Evolutionary conservation across 2,329 filamentous ascomycete genomes (phyloP).

Genomic region (Trichoderma brevicompactum): DNA sequence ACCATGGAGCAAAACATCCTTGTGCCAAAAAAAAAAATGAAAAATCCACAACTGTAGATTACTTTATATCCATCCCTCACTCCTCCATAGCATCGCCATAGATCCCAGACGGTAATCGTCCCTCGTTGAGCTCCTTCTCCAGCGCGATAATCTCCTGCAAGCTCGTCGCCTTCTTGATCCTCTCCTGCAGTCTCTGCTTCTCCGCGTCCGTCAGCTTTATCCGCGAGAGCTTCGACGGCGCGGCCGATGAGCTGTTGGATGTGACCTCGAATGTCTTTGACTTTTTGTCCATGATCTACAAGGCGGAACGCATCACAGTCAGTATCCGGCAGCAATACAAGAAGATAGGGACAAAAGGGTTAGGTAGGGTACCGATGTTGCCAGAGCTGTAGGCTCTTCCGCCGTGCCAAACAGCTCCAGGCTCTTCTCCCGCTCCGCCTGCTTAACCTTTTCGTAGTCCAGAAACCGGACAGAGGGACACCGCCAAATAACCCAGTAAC

Average conservation of each 20-base stretch:
- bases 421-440: conserved; percentile 77
- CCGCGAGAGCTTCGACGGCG: conserved; percentile 68
- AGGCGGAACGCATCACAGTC: not conserved
- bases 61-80: conserved; percentile 37
- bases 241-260: conserved; percentile 48
- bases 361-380: conserved; percentile 61
- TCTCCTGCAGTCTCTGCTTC: conserved; percentile 79
- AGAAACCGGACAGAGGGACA: conserved; percentile 85
- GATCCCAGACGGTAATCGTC: conserved; percentile 73
- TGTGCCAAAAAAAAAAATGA: no score
- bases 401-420: conserved; percentile 80
- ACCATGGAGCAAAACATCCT: not conserved
- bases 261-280: conserved; percentile 70
- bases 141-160: conserved; percentile 86
- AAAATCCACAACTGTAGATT: not conserved
- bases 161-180: conserved; percentile 87
- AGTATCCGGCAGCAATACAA: not conserved
- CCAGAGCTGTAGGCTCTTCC: conserved; percentile 78
- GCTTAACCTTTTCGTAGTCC: conserved; percentile 90
- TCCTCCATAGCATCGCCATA: conserved; percentile 65
- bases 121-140: conserved; percentile 92
- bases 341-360: not conserved
- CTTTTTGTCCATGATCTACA: conserved; percentile 79
- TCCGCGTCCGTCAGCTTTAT: conserved; percentile 88
- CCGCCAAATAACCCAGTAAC: conserved; percentile 87